A percentile compares a stretch with the other conserved stretches of the same genome.
These are phyloP conservation scores for Madurella mycetomatis DNA, from an alignment of 2,329 filamentous ascomycete genomes.

Conservation along the genomic window DNA sequence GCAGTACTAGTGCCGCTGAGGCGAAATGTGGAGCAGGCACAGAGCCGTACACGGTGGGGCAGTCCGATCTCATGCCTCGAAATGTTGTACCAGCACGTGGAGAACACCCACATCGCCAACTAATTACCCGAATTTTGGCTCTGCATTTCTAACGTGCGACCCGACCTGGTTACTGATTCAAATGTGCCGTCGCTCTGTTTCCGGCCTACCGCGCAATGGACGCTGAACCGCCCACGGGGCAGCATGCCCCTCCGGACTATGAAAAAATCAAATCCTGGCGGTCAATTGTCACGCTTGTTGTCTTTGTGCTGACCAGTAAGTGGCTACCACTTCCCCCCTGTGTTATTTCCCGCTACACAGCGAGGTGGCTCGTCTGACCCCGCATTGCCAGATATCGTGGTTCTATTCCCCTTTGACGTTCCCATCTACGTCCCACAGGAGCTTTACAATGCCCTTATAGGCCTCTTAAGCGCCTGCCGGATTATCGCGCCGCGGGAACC, in stretches of 20 bases:
- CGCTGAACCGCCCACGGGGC: constrained; percentile 11
- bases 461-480: constrained; percentile 41
- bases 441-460: constrained; percentile 42
- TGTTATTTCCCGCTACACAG: neutral
- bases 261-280: constrained; percentile 58
- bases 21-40: no score
- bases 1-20: no score
- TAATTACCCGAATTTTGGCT: no score
- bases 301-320: constrained; percentile 68
- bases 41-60: no score
- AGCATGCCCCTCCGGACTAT: constrained; percentile 35
- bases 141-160: no score
- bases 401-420: constrained; percentile 65
- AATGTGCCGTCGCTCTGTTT: constrained; percentile 1
- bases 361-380: neutral
- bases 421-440: constrained; percentile 55
- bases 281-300: constrained; percentile 65
- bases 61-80: no score
- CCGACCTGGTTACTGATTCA: neutral
- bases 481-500: constrained; percentile 46
- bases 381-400: constrained; percentile 53
- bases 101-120: no score
- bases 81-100: no score
- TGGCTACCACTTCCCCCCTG: no score
- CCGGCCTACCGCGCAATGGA: neutral